Conservation (phyloP, 352 stramenopile species). For the Saprolegnia parasitica region DNA sequence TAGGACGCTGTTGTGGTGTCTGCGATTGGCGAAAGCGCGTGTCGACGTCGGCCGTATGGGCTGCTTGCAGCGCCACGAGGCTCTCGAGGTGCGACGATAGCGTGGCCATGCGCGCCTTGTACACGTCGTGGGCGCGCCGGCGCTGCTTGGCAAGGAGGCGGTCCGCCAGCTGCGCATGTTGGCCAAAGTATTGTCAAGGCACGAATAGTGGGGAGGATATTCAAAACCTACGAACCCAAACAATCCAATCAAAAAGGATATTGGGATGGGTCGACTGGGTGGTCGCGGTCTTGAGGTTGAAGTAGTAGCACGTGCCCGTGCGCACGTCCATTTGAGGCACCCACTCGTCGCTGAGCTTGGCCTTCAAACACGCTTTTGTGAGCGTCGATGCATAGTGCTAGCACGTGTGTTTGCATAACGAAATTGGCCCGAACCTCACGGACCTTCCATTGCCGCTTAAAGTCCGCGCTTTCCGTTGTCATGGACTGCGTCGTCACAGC, state of each 20-base stretch:
- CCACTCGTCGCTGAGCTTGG: slow-evolving; percentile 21
- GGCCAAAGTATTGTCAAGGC: not conserved
- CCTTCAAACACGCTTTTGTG: slow-evolving; percentile 20
- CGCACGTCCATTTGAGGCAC: slow-evolving; percentile 13
- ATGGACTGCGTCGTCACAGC: not conserved
- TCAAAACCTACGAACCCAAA: not conserved
- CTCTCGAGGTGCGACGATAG: not conserved
- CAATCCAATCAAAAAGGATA: slow-evolving; percentile 14
- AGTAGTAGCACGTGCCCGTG: not conserved
- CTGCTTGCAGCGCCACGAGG: not conserved
- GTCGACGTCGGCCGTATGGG: not conserved
- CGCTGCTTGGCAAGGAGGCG: slow-evolving; percentile 17
- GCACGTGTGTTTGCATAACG: not conserved
- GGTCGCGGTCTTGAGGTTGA: slow-evolving; percentile 17
- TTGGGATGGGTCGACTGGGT: slow-evolving; percentile 17
- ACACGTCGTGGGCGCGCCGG: slow-evolving; percentile 1
- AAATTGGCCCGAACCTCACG: not conserved
- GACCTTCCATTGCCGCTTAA: slow-evolving; percentile 8
- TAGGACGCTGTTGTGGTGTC: too few species aligned
- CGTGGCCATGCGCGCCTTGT: not conserved
- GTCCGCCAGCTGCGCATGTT: slow-evolving; percentile 14
- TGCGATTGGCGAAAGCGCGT: not conserved
- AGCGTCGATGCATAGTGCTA: slow-evolving; percentile 13
- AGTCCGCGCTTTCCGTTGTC: not conserved
- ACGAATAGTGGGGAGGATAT: too few species aligned